Evolutionary conservation across 2,329 filamentous ascomycete genomes (phyloP).

Genomic region (Escovopsis sp.): DNA sequence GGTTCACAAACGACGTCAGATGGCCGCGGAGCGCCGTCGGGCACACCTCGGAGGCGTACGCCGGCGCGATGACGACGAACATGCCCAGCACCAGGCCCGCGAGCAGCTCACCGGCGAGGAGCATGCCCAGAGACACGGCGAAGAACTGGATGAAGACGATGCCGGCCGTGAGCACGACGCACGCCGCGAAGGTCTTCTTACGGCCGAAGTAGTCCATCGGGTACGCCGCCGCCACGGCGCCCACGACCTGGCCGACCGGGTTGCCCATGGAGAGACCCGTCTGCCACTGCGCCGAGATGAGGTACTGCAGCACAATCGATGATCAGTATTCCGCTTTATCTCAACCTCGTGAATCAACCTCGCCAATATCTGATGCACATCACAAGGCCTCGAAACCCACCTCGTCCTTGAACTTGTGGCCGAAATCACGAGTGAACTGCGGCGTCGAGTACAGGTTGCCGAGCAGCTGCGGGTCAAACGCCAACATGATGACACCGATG

Average conservation of each 20-base stretch:
- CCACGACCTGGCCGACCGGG: conserved; percentile 41
- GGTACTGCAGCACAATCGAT: conserved; percentile 12
- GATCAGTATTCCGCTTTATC: background rate
- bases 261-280: conserved; percentile 36
- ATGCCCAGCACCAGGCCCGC: conserved; percentile 29
- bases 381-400: conserved; percentile 4
- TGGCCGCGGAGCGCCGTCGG: conserved; percentile 26
- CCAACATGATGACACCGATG: conserved; percentile 44
- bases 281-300: conserved; percentile 30
- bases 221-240: conserved; percentile 34
- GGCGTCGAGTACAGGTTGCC: conserved; percentile 47
- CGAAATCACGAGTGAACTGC: conserved; percentile 42
- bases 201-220: conserved; percentile 21
- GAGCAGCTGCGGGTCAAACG: conserved; percentile 50
- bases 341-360: too few species aligned
- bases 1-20: conserved; percentile 27
- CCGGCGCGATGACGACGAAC: conserved; percentile 26
- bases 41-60: conserved; percentile 30
- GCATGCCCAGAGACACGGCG: conserved; percentile 20
- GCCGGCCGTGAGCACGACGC: conserved; percentile 18
- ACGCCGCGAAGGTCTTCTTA: conserved; percentile 38
- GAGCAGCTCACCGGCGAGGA: conserved; percentile 31
- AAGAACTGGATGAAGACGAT: conserved; percentile 21
- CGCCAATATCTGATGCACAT: too few species aligned
- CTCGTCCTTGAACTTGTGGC: conserved; percentile 29